Percentiles rank a stretch among this genome's conserved stretches.
These are phyloP conservation scores for Vitis rotundifolia DNA, from an alignment of 164 flowering plant genomes.

Conservation along the genomic window DNA sequence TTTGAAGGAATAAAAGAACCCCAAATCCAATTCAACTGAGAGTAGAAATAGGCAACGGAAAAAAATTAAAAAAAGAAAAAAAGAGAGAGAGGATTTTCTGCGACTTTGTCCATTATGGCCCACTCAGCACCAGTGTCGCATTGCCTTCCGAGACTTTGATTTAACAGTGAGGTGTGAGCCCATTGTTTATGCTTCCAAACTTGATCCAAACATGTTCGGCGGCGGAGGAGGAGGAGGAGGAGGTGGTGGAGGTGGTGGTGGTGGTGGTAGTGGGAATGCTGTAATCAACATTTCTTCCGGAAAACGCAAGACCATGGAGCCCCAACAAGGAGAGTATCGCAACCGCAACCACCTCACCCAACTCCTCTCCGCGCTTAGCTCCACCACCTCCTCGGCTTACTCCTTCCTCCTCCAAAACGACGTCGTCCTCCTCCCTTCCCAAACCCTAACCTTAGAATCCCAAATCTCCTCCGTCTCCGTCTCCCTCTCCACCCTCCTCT, in stretches of 20 bases:
- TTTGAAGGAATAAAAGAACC: too few species aligned
- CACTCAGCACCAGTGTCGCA: too few species aligned
- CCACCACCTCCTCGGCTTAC: slow-evolving; percentile 16
- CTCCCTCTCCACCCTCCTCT: slow-evolving; percentile 35
- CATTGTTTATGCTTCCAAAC: too few species aligned
- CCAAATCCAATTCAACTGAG: too few species aligned
- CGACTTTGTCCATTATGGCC: too few species aligned
- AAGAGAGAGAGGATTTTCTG: too few species aligned
- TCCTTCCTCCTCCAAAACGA: slow-evolving; percentile 59
- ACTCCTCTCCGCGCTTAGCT: slow-evolving; percentile 6
- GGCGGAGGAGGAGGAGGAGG: neutral
- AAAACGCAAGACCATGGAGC: slow-evolving; percentile 2
- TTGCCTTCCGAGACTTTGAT: too few species aligned
- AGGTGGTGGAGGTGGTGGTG: neutral
- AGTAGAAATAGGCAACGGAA: too few species aligned
- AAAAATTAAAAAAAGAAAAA: too few species aligned
- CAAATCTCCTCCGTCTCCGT: slow-evolving; percentile 39
- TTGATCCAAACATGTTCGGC: neutral
- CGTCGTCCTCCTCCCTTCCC: slow-evolving; percentile 61
- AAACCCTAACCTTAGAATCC: slow-evolving; percentile 59
- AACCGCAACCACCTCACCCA: slow-evolving; percentile 7
- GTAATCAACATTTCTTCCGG: slow-evolving; percentile 11
- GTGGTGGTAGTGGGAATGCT: slow-evolving; percentile 6
- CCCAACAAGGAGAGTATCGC: neutral
- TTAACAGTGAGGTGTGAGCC: too few species aligned